Conservation (phyloP, 2,329 filamentous ascomycete genomes). For the Passalora sequoiae region DNA sequence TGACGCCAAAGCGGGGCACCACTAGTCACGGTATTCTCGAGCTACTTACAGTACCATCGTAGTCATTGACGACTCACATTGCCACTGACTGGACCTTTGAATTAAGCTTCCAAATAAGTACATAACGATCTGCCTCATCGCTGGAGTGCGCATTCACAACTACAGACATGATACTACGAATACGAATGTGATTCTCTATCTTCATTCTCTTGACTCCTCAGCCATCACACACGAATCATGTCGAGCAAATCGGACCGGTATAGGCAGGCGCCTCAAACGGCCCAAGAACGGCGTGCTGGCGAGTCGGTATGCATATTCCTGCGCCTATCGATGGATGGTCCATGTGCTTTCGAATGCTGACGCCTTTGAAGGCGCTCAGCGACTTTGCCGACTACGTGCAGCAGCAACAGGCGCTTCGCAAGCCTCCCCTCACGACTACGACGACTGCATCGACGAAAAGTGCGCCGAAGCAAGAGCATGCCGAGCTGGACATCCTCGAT, state of each 20-base stretch:
- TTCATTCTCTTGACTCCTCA: background rate
- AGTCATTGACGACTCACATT: too few species aligned
- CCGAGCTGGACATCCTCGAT: constrained; percentile 86
- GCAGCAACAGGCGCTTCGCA: constrained; percentile 74
- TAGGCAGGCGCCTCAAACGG: constrained; percentile 47
- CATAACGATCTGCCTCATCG: too few species aligned
- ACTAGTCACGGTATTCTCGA: too few species aligned
- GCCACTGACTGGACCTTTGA: too few species aligned
- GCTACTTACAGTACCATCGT: too few species aligned
- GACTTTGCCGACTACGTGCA: constrained; percentile 98
- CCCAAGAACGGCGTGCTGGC: constrained; percentile 77
- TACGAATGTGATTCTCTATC: constrained; percentile 10
- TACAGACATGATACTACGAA: constrained; percentile 21
- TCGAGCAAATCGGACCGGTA: constrained; percentile 33
- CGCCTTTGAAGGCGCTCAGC: constrained; percentile 78
- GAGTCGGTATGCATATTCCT: constrained; percentile 60
- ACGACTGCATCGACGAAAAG: constrained; percentile 29
- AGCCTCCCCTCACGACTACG: constrained; percentile 31
- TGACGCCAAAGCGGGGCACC: background rate
- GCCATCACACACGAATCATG: constrained; percentile 23
- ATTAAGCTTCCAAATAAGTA: too few species aligned
- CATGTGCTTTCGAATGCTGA: too few species aligned
- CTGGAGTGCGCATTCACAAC: background rate
- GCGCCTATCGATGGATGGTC: too few species aligned
- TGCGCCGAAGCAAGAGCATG: constrained; percentile 63